Percentiles rank a stretch among this genome's conserved stretches.
These are phyloP conservation scores for Penicillium manginii DNA, from an alignment of 495 filamentous ascomycete genomes.

Conservation along the genomic window DNA sequence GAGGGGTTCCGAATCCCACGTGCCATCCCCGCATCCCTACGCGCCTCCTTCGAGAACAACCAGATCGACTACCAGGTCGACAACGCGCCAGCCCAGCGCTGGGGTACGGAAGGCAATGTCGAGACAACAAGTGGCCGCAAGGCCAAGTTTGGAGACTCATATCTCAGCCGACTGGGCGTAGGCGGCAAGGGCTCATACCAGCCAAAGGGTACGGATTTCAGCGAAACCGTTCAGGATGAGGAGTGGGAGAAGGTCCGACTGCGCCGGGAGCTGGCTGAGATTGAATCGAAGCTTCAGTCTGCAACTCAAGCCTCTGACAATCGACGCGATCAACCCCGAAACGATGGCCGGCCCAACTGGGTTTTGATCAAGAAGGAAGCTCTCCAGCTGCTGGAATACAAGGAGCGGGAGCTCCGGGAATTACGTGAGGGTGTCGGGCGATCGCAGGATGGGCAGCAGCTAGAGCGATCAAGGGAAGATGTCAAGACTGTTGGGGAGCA, in stretches of 20 bases:
- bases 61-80: slow-evolving; percentile 95
- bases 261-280: slow-evolving; percentile 84
- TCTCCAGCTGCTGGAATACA: slow-evolving; percentile 76
- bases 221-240: slow-evolving; percentile 70
- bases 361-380: slow-evolving; percentile 92
- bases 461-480: slow-evolving; percentile 48
- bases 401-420: slow-evolving; percentile 53
- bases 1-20: slow-evolving; percentile 94
- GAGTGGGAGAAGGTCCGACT: slow-evolving; percentile 98
- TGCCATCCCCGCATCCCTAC: slow-evolving; percentile 85
- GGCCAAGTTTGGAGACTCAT: slow-evolving; percentile 95
- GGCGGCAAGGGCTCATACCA: slow-evolving; percentile 73
- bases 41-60: slow-evolving; percentile 89
- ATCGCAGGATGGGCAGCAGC: slow-evolving; percentile 46
- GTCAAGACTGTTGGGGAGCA: slow-evolving; percentile 55
- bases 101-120: slow-evolving; percentile 70
- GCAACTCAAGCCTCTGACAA: slow-evolving; percentile 69
- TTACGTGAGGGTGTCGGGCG: slow-evolving; percentile 48
- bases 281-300: slow-evolving; percentile 80
- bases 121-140: slow-evolving; percentile 82
- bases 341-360: slow-evolving; percentile 51
- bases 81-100: slow-evolving; percentile 66
- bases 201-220: slow-evolving; percentile 84
- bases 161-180: slow-evolving; percentile 85
- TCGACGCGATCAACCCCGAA: slow-evolving; percentile 61